Percentiles rank a stretch among this genome's conserved stretches.
These are phyloP conservation scores for Gossypium lobatum DNA, from an alignment of 441 rosid genomes.

Conservation along the genomic window DNA sequence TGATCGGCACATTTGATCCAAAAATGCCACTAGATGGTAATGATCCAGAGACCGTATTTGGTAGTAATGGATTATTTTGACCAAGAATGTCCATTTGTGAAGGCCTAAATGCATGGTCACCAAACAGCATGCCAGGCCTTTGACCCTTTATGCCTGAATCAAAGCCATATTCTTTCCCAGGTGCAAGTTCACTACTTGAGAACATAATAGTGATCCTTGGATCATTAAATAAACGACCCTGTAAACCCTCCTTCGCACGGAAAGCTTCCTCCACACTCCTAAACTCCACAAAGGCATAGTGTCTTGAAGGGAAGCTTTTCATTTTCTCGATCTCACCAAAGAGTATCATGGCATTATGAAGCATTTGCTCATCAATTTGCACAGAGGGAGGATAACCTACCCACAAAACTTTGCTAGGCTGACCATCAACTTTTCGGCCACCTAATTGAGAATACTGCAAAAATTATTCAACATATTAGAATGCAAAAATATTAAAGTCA, in stretches of 20 bases:
- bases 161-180: conserved; percentile 50
- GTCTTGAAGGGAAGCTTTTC: conserved; percentile 72
- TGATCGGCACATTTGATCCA: conserved; percentile 34
- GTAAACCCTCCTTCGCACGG: conserved; percentile 86
- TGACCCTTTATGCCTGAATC: conserved; percentile 53
- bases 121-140: conserved; percentile 46
- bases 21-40: conserved; percentile 33
- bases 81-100: conserved; percentile 39
- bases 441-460: conserved; percentile 50
- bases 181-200: conserved; percentile 62
- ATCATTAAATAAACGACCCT: conserved; percentile 85
- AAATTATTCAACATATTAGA: conserved; percentile 19
- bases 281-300: conserved; percentile 89
- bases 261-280: conserved; percentile 94
- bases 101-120: conserved; percentile 43
- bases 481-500: background rate
- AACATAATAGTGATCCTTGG: conserved; percentile 85
- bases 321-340: conserved; percentile 96
- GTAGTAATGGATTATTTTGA: conserved; percentile 32
- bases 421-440: conserved; percentile 48
- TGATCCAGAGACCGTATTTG: conserved; percentile 28
- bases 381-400: conserved; percentile 91
- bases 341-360: conserved; percentile 92
- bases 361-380: conserved; percentile 86
- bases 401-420: conserved; percentile 80